Conservation (phyloP, 23 red algal genomes). For the Pyropia haitanensis region DNA sequence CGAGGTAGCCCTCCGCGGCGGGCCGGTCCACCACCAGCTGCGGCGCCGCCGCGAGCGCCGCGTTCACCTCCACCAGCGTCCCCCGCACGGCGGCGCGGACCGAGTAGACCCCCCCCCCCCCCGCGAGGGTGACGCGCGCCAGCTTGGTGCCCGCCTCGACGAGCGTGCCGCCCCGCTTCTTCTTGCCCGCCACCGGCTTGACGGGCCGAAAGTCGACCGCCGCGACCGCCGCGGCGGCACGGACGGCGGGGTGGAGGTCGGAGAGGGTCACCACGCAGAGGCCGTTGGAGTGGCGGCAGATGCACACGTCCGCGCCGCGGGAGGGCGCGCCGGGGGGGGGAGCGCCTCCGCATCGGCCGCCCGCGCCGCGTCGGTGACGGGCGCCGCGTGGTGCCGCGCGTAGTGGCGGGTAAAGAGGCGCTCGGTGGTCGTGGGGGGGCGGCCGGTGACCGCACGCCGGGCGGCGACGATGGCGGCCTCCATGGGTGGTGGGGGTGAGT, state of each 20-base stretch:
- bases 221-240: slow-evolving; percentile 3
- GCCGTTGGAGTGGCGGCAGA: slow-evolving; percentile 67
- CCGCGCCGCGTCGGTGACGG: slow-evolving; percentile 6
- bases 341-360: neutral
- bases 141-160: slow-evolving; percentile 46
- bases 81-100: slow-evolving; percentile 55
- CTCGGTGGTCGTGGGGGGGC: slow-evolving; percentile 30
- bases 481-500: too few species aligned
- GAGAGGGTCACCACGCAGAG: slow-evolving; percentile 60
- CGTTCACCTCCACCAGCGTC: slow-evolving; percentile 51
- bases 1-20: slow-evolving; percentile 50
- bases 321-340: neutral
- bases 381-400: slow-evolving; percentile 17
- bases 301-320: slow-evolving; percentile 37
- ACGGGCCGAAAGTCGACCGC: slow-evolving; percentile 38
- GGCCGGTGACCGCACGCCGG: too few species aligned
- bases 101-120: slow-evolving; percentile 26
- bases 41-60: slow-evolving; percentile 11
- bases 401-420: slow-evolving; percentile 52
- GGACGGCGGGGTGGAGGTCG: slow-evolving; percentile 37
- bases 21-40: slow-evolving; percentile 18
- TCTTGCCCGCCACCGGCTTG: slow-evolving; percentile 42
- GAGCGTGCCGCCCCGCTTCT: slow-evolving; percentile 57
- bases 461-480: too few species aligned
- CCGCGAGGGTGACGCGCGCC: slow-evolving; percentile 14